Evolutionary conservation across 116 monocot species (phyloP), one percentile per base, ranked within the genome.

Genomic region (Posidonia oceanica): DNA sequence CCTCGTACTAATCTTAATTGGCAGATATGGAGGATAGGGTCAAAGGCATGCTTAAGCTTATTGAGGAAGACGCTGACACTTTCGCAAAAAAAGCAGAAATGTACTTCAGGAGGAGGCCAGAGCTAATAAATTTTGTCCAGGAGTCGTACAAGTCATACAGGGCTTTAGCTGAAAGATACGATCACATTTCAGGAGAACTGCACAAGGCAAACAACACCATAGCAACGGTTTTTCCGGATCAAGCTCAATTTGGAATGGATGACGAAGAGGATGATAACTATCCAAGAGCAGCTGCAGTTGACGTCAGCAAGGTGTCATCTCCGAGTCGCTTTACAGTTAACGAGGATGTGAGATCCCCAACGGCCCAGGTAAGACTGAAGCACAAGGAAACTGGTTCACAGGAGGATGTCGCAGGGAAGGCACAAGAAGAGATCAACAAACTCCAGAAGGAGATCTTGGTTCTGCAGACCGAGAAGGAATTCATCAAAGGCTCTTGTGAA

Each of bases 191-290:
- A 13, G 82, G 90, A 40, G 90, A 90, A 64, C 75, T 90, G 52
- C 94, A 94, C 78, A 90, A 87, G 78, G 94, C 94, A 39, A 94
- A 94, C 74, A 90, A 87, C 70, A 84, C 90, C 74, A 85, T 94
- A 66, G 85, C 88, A 59, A 80, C 87, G 16, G 84, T 83, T 22
- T 90, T 94, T 64, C 94, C 94, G 11, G 94, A 94, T 55, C 85
- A 87, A 75, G 76, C 89, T 20, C 83, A 85, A 18, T 80, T 83
- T 52, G 78, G 75, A 15, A 78, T 83, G 63, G 75, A 81, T 66
- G 87, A 85, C 13, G 90, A 85, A 0, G 90, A 94, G 8, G 87
- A 77, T 16, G 73, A 72, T 52, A 38, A 41, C 40, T 78, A 69
- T 41, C 80, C 80, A 51, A 86, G 76, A 75, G 78, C 86, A 51